These are phyloP conservation scores for Leucoagaricus sp. DNA, from an alignment of 1,284 basidiomycete genomes.

Conservation along the genomic window DNA sequence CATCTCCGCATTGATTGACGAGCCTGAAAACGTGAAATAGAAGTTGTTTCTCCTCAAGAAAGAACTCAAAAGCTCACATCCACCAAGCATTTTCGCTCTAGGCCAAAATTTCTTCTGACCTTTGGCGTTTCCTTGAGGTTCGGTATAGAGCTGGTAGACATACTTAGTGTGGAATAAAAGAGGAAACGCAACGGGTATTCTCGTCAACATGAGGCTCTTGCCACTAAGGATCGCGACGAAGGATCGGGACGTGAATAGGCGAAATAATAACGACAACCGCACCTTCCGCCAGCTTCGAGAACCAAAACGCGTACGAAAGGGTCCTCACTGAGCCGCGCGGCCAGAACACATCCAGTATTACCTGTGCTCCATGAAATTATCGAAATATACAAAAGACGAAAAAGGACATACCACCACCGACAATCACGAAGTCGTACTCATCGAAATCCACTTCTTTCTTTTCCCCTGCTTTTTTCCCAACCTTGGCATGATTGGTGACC, in stretches of 20 bases:
- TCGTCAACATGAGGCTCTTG: conserved; percentile 36
- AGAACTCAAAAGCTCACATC: conserved; percentile 50
- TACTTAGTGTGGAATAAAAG: conserved; percentile 42
- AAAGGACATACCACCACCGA: conserved; percentile 55
- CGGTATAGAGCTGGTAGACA: conserved; percentile 56
- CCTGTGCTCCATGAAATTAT: conserved; percentile 36
- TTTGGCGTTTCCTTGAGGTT: conserved; percentile 51
- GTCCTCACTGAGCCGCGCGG: conserved; percentile 62
- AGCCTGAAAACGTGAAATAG: conserved; percentile 39
- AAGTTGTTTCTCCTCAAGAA: not conserved
- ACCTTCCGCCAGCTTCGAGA: conserved; percentile 70
- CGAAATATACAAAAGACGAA: not conserved
- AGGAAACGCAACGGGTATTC: conserved; percentile 42
- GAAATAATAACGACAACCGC: conserved; percentile 7
- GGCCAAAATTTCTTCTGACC: conserved; percentile 57
- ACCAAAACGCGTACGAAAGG: conserved; percentile 56
- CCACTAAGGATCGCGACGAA: conserved; percentile 31
- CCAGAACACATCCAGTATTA: conserved; percentile 68
- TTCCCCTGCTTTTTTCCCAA: conserved; percentile 15
- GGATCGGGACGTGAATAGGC: not conserved
- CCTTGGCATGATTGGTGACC: conserved; percentile 19
- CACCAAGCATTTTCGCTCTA: conserved; percentile 66
- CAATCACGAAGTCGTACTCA: conserved; percentile 59
- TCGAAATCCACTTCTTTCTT: conserved; percentile 21
- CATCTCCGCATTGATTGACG: conserved; percentile 70